These are phyloP conservation scores for Neurospora tetraspora DNA, from an alignment of 495 filamentous ascomycete genomes.

Conservation along the genomic window DNA sequence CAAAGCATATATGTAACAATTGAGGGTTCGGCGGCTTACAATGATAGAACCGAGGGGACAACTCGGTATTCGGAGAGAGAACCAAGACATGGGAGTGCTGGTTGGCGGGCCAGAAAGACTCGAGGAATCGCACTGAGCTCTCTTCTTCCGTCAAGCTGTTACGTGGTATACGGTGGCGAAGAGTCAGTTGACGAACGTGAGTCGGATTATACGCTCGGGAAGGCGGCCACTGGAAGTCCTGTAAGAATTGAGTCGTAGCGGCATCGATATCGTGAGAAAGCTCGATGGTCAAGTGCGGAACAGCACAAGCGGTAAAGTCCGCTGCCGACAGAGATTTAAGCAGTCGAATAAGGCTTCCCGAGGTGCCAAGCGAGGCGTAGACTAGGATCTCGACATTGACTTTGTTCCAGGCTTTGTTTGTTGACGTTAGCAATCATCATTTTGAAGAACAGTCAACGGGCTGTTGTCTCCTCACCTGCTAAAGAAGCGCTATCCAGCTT, in stretches of 20 bases:
- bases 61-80: constrained; percentile 63
- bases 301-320: constrained; percentile 55
- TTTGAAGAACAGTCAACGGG: constrained; percentile 1
- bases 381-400: constrained; percentile 67
- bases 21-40: constrained; percentile 35
- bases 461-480: constrained; percentile 36
- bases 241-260: constrained; percentile 48
- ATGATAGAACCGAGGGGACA: constrained; percentile 68
- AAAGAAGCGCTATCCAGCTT: constrained; percentile 63
- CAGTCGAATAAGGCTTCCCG: constrained; percentile 63
- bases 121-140: constrained; percentile 59
- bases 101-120: constrained; percentile 69
- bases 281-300: constrained; percentile 70
- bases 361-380: constrained; percentile 54
- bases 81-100: constrained; percentile 60
- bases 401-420: constrained; percentile 57
- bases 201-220: constrained; percentile 24
- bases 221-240: constrained; percentile 56
- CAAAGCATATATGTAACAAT: background rate
- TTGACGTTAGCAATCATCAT: constrained; percentile 1
- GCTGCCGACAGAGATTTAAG: constrained; percentile 61
- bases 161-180: constrained; percentile 60
- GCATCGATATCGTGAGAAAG: constrained; percentile 57
- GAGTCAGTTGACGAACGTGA: constrained; percentile 41
- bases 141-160: constrained; percentile 46